Base-by-base conservation (phyloP, 2,329 filamentous ascomycete species). In the Aspergillus sp. region DNA sequence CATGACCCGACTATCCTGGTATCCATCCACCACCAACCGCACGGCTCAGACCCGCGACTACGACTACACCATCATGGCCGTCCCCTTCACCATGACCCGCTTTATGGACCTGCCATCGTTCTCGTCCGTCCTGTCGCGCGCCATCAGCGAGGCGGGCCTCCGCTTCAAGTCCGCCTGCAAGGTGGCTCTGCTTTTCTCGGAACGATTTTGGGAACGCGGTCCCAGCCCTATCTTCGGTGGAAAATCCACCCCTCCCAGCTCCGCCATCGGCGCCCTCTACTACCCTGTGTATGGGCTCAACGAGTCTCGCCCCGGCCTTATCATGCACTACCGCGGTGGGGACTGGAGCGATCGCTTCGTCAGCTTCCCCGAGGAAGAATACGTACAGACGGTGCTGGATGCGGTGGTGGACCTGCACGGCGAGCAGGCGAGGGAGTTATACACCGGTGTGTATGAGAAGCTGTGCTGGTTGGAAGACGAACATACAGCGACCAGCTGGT, bases 41-140 rank as follows among this genome's bases (percentile, higher is more conserved):
- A 69, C 67, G 14, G 63, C 51, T 42, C 63, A 70, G 31, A 64
- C 66, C 4, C 71, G 74, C n/a, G 64, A 67, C 1, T 78, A 76
- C 36, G 75, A 78, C 56, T 77, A 77, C 57, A 67, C 75, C 1
- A 70, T 78, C 47, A 75, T 76, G 64, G 72, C 72, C 7, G 71
- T 72, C 0, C 76, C 76, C 0, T 71, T 78, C 51, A 78, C 75
- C 24, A 64, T 75, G 53, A 70, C 74, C 18, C 71, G 73, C 31
- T 74, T 75, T 57, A 76, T 74, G 76, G 68, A 77, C 5, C 56
- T 77, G 1, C 75, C 76, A 0, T 60, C 63, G 5, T 77, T 74
- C 63, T 77, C 76, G 3, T 67, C 66, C 1, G 64, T 69, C 1
- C 59, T 72, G 2, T 56, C 58, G 16, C 63, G 65, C 49, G 14